These are phyloP conservation scores for Hibiscus syriacus DNA, from an alignment of 345 rosid species.

Conservation along the genomic window DNA sequence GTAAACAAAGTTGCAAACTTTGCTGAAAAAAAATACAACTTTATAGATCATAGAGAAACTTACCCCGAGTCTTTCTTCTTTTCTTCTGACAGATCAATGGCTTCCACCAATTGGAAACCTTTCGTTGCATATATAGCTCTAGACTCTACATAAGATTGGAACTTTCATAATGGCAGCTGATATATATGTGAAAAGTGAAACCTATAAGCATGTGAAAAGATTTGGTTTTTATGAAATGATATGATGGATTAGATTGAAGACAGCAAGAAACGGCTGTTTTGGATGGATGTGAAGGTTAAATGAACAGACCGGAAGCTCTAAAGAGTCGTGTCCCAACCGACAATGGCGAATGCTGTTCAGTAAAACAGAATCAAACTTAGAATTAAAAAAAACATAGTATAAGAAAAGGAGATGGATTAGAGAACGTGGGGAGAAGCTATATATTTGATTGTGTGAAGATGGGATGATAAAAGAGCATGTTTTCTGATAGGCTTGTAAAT, in stretches of 20 bases:
- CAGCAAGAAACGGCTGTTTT: slow-evolving; percentile 13
- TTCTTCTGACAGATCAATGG: background rate
- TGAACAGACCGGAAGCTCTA: slow-evolving; percentile 17
- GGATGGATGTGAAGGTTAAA: slow-evolving; percentile 28
- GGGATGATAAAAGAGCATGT: background rate
- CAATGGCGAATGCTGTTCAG: slow-evolving; percentile 25
- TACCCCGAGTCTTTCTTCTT: background rate
- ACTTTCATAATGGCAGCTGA: background rate
- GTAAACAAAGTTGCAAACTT: background rate
- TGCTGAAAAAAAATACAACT: background rate
- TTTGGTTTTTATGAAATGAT: slow-evolving; percentile 6
- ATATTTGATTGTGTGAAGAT: background rate
- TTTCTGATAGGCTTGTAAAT: too few species aligned
- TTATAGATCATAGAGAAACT: too few species aligned
- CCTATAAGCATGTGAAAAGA: slow-evolving; percentile 6
- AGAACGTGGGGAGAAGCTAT: slow-evolving; percentile 5
- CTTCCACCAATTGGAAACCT: background rate
- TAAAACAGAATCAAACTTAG: background rate
- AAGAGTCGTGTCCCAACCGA: slow-evolving; percentile 23
- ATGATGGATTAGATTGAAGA: slow-evolving; percentile 14
- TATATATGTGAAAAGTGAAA: background rate
- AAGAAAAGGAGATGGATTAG: background rate
- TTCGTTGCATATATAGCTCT: slow-evolving; percentile 7
- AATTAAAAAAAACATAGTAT: background rate
- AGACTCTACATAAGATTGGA: background rate